Percentiles rank a stretch among this genome's conserved stretches.
Conservation (phyloP, 1,284 basidiomycete species). For the Vanrija humicola region DNA sequence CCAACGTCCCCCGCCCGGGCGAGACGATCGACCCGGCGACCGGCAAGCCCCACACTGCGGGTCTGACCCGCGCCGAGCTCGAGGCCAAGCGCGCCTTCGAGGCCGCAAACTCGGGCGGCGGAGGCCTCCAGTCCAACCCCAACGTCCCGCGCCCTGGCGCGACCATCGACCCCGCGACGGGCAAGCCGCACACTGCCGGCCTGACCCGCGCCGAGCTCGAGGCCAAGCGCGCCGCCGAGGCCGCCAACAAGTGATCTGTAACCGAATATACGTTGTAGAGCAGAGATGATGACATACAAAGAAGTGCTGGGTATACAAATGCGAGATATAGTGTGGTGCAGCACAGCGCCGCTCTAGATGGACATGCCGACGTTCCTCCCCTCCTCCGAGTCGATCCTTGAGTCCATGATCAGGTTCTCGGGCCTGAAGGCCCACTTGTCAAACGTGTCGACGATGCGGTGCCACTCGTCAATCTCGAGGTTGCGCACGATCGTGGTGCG, state of each 20-base stretch:
- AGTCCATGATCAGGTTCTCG: conserved; percentile 2
- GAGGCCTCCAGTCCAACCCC: conserved; percentile 23
- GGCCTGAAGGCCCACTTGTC: conserved; percentile 45
- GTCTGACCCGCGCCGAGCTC: conserved; percentile 38
- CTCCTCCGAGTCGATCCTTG: no score
- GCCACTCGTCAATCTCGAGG: conserved; percentile 33
- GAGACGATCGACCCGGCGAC: conserved; percentile 33
- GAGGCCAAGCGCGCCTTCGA: conserved; percentile 41
- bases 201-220: conserved; percentile 38
- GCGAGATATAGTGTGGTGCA: no score
- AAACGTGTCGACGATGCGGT: conserved; percentile 43
- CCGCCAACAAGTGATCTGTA: conserved; percentile 45
- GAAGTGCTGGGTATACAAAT: no score
- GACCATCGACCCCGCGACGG: conserved; percentile 33
- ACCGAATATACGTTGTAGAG: conserved; percentile 23
- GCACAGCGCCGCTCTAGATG: no score
- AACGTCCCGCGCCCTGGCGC: conserved; percentile 28
- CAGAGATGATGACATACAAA: no score
- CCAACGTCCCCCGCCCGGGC: conserved; percentile 29
- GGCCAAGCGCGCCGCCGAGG: conserved; percentile 43
- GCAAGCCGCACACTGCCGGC: conserved; percentile 34
- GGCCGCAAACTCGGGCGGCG: conserved; percentile 31
- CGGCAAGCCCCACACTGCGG: conserved; percentile 33
- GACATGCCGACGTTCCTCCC: no score
- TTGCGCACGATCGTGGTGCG: conserved; percentile 21